These are phyloP conservation scores for Xenosphaeropsis pyriputrescens DNA, from an alignment of 2,329 filamentous ascomycete genomes.

Conservation along the genomic window DNA sequence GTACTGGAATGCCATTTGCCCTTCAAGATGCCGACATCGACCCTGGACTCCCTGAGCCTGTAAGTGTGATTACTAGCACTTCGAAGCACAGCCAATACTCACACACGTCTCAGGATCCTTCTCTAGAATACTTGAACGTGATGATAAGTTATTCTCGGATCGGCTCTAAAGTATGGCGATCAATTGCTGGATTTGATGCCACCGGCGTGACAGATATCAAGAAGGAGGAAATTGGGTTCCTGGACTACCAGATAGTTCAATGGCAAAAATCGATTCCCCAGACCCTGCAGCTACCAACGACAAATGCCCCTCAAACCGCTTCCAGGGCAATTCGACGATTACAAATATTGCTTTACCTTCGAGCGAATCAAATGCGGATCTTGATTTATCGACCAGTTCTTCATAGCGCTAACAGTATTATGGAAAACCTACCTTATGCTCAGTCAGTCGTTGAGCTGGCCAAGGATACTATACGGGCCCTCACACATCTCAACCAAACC, in stretches of 20 bases:
- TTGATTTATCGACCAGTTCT: slow-evolving; percentile 79
- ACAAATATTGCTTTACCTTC: slow-evolving; percentile 71
- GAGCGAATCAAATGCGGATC: slow-evolving; percentile 81
- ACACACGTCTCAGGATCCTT: slow-evolving; percentile 6
- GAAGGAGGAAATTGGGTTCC: slow-evolving; percentile 59
- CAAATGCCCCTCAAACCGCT: slow-evolving; percentile 26
- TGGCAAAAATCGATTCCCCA: slow-evolving; percentile 70
- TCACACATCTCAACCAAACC: slow-evolving; percentile 57
- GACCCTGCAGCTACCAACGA: slow-evolving; percentile 38
- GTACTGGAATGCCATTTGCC: slow-evolving; percentile 76
- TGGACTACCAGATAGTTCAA: slow-evolving; percentile 72
- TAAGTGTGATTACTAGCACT: slow-evolving; percentile 24
- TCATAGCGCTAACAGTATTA: slow-evolving; percentile 72
- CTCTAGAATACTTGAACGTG: slow-evolving; percentile 54
- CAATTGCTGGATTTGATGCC: slow-evolving; percentile 54
- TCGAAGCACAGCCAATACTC: too few relatives aligned
- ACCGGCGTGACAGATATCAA: slow-evolving; percentile 44
- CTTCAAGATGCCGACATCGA: slow-evolving; percentile 81
- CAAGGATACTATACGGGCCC: slow-evolving; percentile 60
- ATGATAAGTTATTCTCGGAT: slow-evolving; percentile 80
- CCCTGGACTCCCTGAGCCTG: slow-evolving; percentile 61
- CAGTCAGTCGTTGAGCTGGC: slow-evolving; percentile 61
- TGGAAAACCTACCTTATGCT: slow-evolving; percentile 58
- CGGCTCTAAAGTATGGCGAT: slow-evolving; percentile 74
- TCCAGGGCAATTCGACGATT: slow-evolving; percentile 45